Conservation (phyloP, 495 filamentous ascomycete species). For the Bombardia bombarda region DNA sequence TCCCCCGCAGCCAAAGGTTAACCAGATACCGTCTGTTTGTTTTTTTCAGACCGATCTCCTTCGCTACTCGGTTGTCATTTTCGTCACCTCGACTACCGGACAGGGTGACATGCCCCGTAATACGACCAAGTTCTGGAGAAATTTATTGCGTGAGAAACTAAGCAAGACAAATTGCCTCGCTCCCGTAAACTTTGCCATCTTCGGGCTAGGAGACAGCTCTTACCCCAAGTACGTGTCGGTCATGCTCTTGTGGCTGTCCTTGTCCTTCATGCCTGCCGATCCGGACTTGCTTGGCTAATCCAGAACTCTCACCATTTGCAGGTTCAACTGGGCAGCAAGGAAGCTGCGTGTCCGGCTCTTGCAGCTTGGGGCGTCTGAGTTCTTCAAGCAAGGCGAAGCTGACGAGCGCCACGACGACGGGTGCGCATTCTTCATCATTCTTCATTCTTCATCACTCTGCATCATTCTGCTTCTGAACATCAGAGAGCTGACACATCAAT, state of each 20-base stretch:
- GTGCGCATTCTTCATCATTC: conserved; percentile 36
- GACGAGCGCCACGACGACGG: conserved; percentile 93
- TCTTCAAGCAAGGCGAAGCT: conserved; percentile 71
- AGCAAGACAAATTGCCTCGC: conserved; percentile 59
- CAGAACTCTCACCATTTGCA: too few relatives aligned
- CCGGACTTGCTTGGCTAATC: neutral
- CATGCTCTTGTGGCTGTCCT: neutral
- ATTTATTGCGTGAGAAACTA: conserved; percentile 69
- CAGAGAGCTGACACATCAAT: neutral
- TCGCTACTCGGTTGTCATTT: conserved; percentile 56
- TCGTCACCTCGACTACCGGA: conserved; percentile 85
- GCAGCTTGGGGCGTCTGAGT: conserved; percentile 76
- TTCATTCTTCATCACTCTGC: too few relatives aligned
- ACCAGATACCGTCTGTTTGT: too few relatives aligned
- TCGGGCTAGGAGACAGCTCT: conserved; percentile 90
- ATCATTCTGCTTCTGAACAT: neutral
- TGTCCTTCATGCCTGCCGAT: neutral
- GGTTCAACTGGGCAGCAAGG: conserved; percentile 87
- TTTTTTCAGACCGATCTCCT: conserved; percentile 36
- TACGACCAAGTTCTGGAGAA: conserved; percentile 74
- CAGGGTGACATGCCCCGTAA: conserved; percentile 90
- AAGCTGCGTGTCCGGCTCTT: conserved; percentile 80
- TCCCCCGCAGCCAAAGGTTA: too few relatives aligned
- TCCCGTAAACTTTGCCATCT: conserved; percentile 64
- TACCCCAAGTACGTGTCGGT: conserved; percentile 63